Conservation (phyloP, 768 basidiomycete species). For the Boletellus emodensis region DNA sequence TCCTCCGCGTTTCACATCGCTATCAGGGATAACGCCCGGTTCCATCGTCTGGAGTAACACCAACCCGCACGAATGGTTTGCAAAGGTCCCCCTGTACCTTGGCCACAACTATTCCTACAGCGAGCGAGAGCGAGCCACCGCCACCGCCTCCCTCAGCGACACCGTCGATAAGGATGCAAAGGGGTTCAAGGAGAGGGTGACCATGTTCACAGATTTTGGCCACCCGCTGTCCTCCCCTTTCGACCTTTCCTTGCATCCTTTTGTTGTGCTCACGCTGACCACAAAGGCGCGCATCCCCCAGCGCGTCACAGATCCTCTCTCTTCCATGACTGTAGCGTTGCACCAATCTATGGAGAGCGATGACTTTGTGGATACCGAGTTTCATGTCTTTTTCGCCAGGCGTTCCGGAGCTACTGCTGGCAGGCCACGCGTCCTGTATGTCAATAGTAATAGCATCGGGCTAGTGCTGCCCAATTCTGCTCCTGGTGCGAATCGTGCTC, state of each 20-base stretch:
- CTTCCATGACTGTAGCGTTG: slow-evolving; percentile 16
- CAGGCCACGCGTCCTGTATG: slow-evolving; percentile 25
- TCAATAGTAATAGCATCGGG: slow-evolving; percentile 15
- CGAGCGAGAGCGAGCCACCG: slow-evolving; percentile 18
- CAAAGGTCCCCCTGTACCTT: slow-evolving; percentile 23
- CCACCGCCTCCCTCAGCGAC: slow-evolving; percentile 10
- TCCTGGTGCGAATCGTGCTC: background rate
- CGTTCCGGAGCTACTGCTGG: slow-evolving; percentile 8
- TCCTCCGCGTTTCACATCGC: slow-evolving; percentile 24
- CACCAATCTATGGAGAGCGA: slow-evolving; percentile 23
- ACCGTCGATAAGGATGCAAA: slow-evolving; percentile 1
- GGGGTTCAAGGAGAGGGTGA: slow-evolving; percentile 8
- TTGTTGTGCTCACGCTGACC: slow-evolving; percentile 18
- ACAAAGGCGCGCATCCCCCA: slow-evolving; percentile 16
- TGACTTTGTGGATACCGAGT: slow-evolving; percentile 28
- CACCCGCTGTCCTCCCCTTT: slow-evolving; percentile 17
- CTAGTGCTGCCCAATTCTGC: slow-evolving; percentile 16
- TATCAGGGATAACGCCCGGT: slow-evolving; percentile 19
- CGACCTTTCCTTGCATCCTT: slow-evolving; percentile 15
- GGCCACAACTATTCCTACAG: slow-evolving; percentile 24
- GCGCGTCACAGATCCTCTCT: slow-evolving; percentile 10
- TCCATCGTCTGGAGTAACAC: slow-evolving; percentile 21
- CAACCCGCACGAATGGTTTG: slow-evolving; percentile 19
- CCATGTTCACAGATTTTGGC: slow-evolving; percentile 23
- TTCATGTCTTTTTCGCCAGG: slow-evolving; percentile 25